A percentile compares a stretch with the other conserved stretches of the same genome.
These are phyloP conservation scores for Bauhinia variegata DNA, from an alignment of 306 rosid species.

Conservation along the genomic window DNA sequence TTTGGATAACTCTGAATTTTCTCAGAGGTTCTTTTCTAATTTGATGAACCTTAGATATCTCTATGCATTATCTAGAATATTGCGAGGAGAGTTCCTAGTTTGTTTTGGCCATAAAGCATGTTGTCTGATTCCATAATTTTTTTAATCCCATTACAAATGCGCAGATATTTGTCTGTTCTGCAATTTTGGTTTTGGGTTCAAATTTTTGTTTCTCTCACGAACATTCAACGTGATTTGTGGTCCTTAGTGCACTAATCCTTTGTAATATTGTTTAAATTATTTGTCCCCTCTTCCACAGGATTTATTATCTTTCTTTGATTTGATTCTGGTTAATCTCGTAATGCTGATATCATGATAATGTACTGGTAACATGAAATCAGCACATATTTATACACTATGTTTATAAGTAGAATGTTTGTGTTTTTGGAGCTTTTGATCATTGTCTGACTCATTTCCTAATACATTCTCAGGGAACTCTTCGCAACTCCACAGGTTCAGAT, in stretches of 20 bases:
- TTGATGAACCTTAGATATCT: too few species aligned
- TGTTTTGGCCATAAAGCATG: slow-evolving; percentile 2
- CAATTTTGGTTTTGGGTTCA: slow-evolving; percentile 5
- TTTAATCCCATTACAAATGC: not conserved
- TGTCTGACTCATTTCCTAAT: slow-evolving; percentile 16
- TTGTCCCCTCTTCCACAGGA: not conserved
- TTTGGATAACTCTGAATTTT: too few species aligned
- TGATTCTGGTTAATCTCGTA: not conserved
- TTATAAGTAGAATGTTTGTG: slow-evolving; percentile 9
- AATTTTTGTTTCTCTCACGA: too few species aligned
- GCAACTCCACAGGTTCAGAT: slow-evolving; percentile 20
- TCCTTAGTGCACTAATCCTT: too few species aligned
- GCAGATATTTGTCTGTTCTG: not conserved
- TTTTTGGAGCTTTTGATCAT: slow-evolving; percentile 22
- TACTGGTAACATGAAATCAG: slow-evolving; percentile 15
- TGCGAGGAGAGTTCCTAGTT: not conserved
- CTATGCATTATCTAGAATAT: not conserved
- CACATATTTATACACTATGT: not conserved
- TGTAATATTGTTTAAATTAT: too few species aligned
- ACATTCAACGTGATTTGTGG: too few species aligned
- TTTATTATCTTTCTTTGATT: not conserved
- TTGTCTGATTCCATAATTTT: not conserved
- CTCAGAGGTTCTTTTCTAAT: too few species aligned
- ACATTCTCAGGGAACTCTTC: slow-evolving; percentile 16
- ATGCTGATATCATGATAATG: not conserved